phyloP scores from a whole-genome alignment of 2,329 filamentous ascomycete species.

The Lecanicillium sp. region DNA sequence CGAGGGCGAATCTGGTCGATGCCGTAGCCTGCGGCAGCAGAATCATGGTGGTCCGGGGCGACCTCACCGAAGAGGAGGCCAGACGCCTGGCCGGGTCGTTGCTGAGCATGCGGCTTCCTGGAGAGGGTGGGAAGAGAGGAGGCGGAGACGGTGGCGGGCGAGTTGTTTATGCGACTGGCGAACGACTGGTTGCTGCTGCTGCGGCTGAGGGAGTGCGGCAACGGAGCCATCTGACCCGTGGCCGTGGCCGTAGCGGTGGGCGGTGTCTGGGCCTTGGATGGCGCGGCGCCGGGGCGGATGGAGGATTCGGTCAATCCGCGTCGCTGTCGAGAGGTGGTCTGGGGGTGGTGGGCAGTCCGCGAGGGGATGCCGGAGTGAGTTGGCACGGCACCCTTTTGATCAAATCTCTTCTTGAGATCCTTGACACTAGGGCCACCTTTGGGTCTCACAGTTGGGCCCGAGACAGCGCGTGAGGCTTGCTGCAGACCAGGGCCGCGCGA shows the following conservation, averaged over 20 bases:
- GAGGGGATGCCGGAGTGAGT: slow-evolving; percentile 28
- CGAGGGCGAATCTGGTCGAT: slow-evolving; percentile 49
- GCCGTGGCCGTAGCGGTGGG: slow-evolving; percentile 26
- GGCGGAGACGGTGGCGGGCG: slow-evolving; percentile 19
- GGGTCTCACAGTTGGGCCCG: slow-evolving; percentile 46
- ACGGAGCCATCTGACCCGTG: neutral
- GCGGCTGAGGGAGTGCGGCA: neutral
- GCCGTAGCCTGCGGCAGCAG: slow-evolving; percentile 52
- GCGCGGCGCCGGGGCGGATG: neutral
- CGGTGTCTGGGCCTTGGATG: slow-evolving; percentile 21
- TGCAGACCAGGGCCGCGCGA: slow-evolving; percentile 36
- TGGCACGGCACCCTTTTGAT: slow-evolving; percentile 46
- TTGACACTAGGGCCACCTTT: slow-evolving; percentile 62
- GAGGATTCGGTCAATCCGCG: slow-evolving; percentile 8
- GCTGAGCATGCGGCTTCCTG: slow-evolving; percentile 28
- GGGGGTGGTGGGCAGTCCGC: slow-evolving; percentile 12
- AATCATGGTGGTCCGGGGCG: slow-evolving; percentile 50
- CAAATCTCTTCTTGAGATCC: slow-evolving; percentile 74
- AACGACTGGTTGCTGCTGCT: slow-evolving; percentile 52
- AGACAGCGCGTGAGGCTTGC: slow-evolving; percentile 44
- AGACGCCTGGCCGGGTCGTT: slow-evolving; percentile 30
- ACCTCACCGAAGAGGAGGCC: slow-evolving; percentile 72
- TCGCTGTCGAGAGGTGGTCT: neutral
- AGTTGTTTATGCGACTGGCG: slow-evolving; percentile 52
- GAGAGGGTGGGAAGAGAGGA: slow-evolving; percentile 18